Base-by-base conservation (phyloP, 805 yeast species). In the Barnettozyma sucrosica region DNA sequence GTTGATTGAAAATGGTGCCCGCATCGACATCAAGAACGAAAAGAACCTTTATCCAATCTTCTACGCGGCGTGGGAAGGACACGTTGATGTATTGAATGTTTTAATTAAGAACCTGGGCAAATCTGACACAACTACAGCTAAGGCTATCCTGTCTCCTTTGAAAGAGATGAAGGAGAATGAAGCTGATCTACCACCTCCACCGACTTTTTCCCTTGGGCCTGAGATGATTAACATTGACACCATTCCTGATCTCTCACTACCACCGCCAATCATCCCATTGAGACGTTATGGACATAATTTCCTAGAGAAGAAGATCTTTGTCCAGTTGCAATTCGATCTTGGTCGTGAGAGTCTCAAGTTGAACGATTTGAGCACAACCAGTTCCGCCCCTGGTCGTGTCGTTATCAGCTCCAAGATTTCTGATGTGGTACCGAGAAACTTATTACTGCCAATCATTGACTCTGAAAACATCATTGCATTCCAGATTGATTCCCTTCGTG, bases 271-370 rank as follows among this genome's bases (percentile, higher is more conserved):
- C 46, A 80, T 93, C 44, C 99, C 99, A 0, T 69, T 93, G 46
- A 76, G 97, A 58, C 79, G 95, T 57, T 93, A 93, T 62, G 99
- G 99, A 14, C 99, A 93, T 66, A 93, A 89, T 64, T 93, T 89
- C 69, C 68, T 93, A 59, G 98, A 93, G 61, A 87, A 86, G 62
- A 89, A 88, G 64, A 88, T 88, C 5, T 80, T 89, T 52, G 75
- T 93, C 26, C 96, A 90, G 61, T 68, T 93, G 38, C 75, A 78
- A 2, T 83, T 89, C 57, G 80, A 81, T 55, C 45, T 75, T 48
- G 70, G 71, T 8, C 62, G 73, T 43, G 67, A 71, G 38, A 71
- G 80, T 1, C 56, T 79, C 26, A 68, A 72, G 48, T 67, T 72
- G 24, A 75, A 75, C 49, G 76, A 74, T 36, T 68, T 69, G 14